Evolutionary conservation across 2,329 filamentous ascomycete genomes (phyloP), one percentile per base, ranked within the genome.

Genomic region (Microdochium nivale): DNA sequence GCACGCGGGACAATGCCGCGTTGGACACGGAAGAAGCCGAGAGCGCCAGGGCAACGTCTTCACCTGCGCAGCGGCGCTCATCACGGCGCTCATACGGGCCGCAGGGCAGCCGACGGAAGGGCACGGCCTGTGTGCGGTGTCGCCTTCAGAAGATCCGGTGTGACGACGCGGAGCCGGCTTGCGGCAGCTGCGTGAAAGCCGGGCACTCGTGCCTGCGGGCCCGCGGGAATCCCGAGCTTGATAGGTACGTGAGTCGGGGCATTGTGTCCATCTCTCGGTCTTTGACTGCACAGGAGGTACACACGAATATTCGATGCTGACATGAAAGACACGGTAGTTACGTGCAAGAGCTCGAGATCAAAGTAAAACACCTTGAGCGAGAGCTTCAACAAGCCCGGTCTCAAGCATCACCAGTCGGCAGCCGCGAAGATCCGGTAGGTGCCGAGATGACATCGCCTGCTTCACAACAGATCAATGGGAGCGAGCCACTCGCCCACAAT

Each of bases 61-160:
- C 19, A 5, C 19, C 40, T 3, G 8, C 3, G 4, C 16, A 7
- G 40, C 40, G 40, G 3, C 10, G 40, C 10, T 44, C 21, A 24
- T 13, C 19, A 23, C 40, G 40, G 40, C 16, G 40, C 5, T 44
- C 40, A 3, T 19, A 44, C 19, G 40, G 40, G 19, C 40, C 40
- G 3, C 40, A 44, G 19, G 40, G 40, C 11, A 49, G 51, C 35
- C 57, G 56, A 10, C 52, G 51, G 54, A 67, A 67, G 49, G 64
- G 65, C 5, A 67, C 63, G 8, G 64, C 63, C 40, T 66, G 64
- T 50, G 57, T 60, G 43, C 59, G 64, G 21, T 66, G 64, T 49
- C 61, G 64, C 7, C 63, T 59, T 16, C 62, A 65, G 54, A 67
- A 67, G 55, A 66, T 64, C 47, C 60, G 63, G 9, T 67, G 64